phyloP scores from a whole-genome alignment of 2,329 filamentous ascomycete genomes.

The Sporothrix protearum region DNA sequence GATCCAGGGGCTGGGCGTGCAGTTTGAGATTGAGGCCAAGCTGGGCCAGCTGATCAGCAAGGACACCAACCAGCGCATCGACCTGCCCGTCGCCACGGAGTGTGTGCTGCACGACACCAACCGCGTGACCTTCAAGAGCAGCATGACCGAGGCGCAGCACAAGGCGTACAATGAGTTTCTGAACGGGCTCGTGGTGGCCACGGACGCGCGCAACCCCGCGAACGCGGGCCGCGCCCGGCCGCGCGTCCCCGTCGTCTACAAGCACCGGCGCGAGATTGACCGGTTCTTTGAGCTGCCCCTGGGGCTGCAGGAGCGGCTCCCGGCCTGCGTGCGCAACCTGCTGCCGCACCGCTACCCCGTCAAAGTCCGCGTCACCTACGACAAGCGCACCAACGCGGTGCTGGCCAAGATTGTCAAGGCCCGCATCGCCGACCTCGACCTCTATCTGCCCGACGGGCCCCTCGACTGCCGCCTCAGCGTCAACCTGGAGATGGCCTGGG shows the following conservation, averaged over 20 bases:
- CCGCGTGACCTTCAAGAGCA: conserved; percentile 71
- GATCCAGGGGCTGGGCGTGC: conserved; percentile 60
- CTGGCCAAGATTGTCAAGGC: conserved; percentile 87
- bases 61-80: conserved; percentile 65
- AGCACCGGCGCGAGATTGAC: conserved; percentile 82
- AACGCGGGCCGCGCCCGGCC: conserved; percentile 37
- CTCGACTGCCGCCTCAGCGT: conserved; percentile 93
- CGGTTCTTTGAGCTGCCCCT: conserved; percentile 74
- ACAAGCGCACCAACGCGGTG: conserved; percentile 64
- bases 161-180: conserved; percentile 78
- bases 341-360: conserved; percentile 54
- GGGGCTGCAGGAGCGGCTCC: conserved; percentile 57
- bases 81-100: conserved; percentile 65
- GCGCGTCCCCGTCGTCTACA: conserved; percentile 70
- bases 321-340: conserved; percentile 60
- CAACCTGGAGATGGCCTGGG: conserved; percentile 87
- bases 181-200: conserved; percentile 63
- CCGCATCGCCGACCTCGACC: conserved; percentile 80
- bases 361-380: conserved; percentile 71
- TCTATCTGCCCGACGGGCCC: conserved; percentile 70
- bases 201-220: conserved; percentile 52
- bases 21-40: conserved; percentile 93
- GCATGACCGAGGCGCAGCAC: conserved; percentile 88
- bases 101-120: conserved; percentile 57
- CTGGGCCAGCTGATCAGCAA: conserved; percentile 76